These are phyloP conservation scores for Backusella macrospora DNA, from an alignment of 192 early-diverging fungal genomes.

Conservation along the genomic window DNA sequence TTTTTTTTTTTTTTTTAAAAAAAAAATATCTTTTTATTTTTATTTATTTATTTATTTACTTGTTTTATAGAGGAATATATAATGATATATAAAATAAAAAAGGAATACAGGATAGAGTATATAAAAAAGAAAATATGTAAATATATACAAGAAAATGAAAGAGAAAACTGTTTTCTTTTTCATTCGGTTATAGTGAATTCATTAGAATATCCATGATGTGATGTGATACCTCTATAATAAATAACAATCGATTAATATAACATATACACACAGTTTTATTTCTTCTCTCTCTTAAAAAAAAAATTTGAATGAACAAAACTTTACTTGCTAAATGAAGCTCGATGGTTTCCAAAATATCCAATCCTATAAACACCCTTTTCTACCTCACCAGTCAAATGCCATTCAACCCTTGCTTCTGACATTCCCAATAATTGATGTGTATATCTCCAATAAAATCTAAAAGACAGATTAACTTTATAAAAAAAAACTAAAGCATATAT, in stretches of 20 bases:
- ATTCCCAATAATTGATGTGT: conserved; percentile 19
- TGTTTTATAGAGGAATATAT: no score
- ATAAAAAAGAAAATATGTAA: neutral
- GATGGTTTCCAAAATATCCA: conserved; percentile 36
- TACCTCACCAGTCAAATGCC: conserved; percentile 14
- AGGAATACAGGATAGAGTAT: neutral
- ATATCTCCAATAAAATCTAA: conserved; percentile 34
- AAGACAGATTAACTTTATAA: no score
- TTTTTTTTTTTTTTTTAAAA: no score
- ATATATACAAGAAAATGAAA: neutral
- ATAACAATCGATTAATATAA: neutral
- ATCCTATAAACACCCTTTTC: conserved; percentile 29
- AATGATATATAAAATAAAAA: neutral
- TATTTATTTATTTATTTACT: no score
- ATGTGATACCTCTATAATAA: neutral
- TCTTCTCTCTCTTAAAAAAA: no score
- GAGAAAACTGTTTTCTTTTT: neutral
- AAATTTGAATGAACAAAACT: neutral
- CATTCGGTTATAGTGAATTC: conserved; percentile 13
- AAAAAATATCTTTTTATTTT: no score
- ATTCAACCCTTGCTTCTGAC: conserved; percentile 29
- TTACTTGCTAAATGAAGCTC: conserved; percentile 24
- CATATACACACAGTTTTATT: no score
- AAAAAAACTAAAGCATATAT: neutral
- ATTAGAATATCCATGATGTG: conserved; percentile 29